These are phyloP conservation scores for Globisporangium megalacanthum DNA, from an alignment of 352 stramenopile genomes.

Conservation along the genomic window DNA sequence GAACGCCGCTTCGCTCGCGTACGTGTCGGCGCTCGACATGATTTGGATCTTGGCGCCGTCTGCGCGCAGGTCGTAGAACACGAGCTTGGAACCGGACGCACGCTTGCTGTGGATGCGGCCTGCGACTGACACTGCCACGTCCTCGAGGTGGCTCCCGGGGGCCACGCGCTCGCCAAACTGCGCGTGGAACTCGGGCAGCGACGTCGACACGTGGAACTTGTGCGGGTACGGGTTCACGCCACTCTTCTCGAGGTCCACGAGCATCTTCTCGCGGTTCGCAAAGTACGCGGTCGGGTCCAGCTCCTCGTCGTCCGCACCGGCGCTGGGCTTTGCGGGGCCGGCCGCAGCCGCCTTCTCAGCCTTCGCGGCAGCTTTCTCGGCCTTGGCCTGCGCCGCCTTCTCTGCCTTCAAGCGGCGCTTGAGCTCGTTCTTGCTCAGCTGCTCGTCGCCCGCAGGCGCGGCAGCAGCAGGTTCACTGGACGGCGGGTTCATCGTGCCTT, in stretches of 20 bases:
- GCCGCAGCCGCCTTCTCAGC: conserved; percentile 51
- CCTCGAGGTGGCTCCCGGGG: conserved; percentile 75
- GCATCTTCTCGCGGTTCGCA: conserved; percentile 90
- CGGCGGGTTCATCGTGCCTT: conserved; percentile 13
- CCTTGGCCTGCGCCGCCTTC: conserved; percentile 92
- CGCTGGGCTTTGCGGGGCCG: conserved; percentile 58
- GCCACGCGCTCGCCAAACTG: conserved; percentile 75
- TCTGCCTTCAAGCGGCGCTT: conserved; percentile 97
- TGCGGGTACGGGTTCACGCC: conserved; percentile 97
- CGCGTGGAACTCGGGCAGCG: conserved; percentile 92
- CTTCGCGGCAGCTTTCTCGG: conserved; percentile 88
- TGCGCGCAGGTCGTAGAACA: conserved; percentile 97
- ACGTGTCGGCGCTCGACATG: conserved; percentile 89
- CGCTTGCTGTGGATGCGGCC: conserved; percentile 95
- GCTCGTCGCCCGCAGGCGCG: conserved; percentile 13
- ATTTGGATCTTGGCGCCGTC: conserved; percentile 96
- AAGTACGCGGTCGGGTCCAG: conserved; percentile 98
- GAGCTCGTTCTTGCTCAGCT: conserved; percentile 96
- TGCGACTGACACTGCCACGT: conserved; percentile 88
- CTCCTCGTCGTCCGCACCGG: conserved; percentile 88
- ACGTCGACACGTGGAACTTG: conserved; percentile 96
- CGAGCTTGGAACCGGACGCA: conserved; percentile 93
- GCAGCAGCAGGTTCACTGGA: conserved; percentile 8
- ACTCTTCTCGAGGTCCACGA: conserved; percentile 88
- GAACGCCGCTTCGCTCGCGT: conserved; percentile 52